These are phyloP conservation scores for Sphaerulina populicola DNA, from an alignment of 2,329 filamentous ascomycete species.

Conservation along the genomic window DNA sequence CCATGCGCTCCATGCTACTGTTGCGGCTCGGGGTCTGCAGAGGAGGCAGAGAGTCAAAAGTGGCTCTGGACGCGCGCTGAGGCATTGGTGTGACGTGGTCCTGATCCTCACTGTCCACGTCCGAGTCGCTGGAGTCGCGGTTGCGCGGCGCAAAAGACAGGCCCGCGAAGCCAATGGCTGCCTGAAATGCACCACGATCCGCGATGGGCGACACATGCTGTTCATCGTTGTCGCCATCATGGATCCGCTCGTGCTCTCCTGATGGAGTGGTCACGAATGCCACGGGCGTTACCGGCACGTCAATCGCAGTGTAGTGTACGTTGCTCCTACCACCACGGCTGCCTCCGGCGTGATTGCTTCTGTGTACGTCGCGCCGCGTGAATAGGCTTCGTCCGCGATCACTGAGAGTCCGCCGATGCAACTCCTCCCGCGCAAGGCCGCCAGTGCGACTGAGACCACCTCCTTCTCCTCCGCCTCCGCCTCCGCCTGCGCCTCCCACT, in stretches of 20 bases:
- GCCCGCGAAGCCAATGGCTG: slow-evolving; percentile 43
- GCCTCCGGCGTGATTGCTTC: slow-evolving; percentile 24
- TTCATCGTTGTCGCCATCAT: slow-evolving; percentile 32
- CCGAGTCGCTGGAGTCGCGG: slow-evolving; percentile 9
- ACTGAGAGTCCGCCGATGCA: slow-evolving; percentile 41
- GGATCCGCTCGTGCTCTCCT: slow-evolving; percentile 28
- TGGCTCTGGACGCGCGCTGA: slow-evolving; percentile 14
- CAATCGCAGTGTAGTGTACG: slow-evolving; percentile 45
- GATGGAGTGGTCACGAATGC: slow-evolving; percentile 34
- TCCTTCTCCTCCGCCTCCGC: not conserved
- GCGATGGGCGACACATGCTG: slow-evolving; percentile 37
- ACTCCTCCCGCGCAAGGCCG: slow-evolving; percentile 26
- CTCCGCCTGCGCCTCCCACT: not conserved
- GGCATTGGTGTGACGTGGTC: slow-evolving; percentile 17
- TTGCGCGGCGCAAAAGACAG: slow-evolving; percentile 34
- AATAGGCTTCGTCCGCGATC: slow-evolving; percentile 43
- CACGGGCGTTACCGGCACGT: slow-evolving; percentile 25
- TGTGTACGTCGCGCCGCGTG: slow-evolving; percentile 11
- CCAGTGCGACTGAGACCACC: slow-evolving; percentile 16
- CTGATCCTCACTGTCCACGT: slow-evolving; percentile 18
- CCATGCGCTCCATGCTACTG: slow-evolving; percentile 25
- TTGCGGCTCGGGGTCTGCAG: slow-evolving; percentile 22
- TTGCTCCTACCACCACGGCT: slow-evolving; percentile 8
- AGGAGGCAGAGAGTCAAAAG: slow-evolving; percentile 25
- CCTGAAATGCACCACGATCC: slow-evolving; percentile 42